Evolutionary conservation across 768 basidiomycete genomes (phyloP).

Genomic region (Lactarius deliciosus): DNA sequence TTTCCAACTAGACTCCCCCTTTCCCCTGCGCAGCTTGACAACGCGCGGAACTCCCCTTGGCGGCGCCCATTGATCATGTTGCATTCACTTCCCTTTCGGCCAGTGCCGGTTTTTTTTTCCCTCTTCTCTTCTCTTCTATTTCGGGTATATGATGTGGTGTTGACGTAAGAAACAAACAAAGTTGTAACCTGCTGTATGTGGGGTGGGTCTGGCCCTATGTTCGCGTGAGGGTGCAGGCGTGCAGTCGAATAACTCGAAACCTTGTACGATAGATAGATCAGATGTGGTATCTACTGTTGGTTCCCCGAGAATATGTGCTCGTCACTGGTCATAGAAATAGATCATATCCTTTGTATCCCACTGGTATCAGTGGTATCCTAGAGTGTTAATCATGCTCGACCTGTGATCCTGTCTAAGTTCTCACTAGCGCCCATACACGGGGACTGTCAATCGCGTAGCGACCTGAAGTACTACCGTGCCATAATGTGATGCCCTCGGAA

Average conservation of each 20-base stretch:
- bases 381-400: not conserved
- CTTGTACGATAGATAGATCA: conserved; percentile 6
- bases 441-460: not conserved
- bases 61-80: not conserved
- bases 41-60: not conserved
- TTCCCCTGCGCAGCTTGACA: not conserved
- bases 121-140: conserved; percentile 1
- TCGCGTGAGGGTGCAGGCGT: not conserved
- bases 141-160: not conserved
- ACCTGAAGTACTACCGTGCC: not conserved
- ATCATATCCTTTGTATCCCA: not conserved
- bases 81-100: not conserved
- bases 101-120: not conserved
- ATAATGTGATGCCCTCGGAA: not conserved
- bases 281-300: not conserved
- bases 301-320: not conserved
- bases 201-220: not conserved
- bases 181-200: conserved; percentile 3
- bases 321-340: conserved; percentile 3
- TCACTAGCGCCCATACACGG: conserved; percentile 5
- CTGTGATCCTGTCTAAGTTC: not conserved
- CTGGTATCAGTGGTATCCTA: not conserved
- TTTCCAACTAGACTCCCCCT: not conserved
- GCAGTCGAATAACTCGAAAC: not conserved
- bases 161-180: conserved; percentile 9